Base-by-base conservation (phyloP, 192 early-diverging fungal species). In the Dimargaris verticillata region DNA sequence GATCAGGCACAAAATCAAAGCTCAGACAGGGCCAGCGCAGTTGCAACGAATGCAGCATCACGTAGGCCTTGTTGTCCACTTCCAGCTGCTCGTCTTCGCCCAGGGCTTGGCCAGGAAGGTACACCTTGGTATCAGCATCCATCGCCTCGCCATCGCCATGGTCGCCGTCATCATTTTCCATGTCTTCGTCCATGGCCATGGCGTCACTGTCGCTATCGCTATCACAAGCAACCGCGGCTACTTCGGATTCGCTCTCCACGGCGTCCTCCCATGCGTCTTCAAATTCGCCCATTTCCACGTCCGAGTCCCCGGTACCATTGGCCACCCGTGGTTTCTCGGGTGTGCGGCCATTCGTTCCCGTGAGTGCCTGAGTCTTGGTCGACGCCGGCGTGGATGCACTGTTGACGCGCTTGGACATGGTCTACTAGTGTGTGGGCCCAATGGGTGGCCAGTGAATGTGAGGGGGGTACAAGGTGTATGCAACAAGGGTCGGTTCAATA, bases 21-120 rank as follows among this genome's bases (percentile, higher is more conserved):
- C 86, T 90, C 52, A 99, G 80, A 68, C 92, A 95, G 28, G 96
- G 96, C 89, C 93, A 93, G 67, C 92, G 81, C 29, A 89, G 87
- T 48, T 88, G 77, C 78, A 99, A 79, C 24, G 77, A 76, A 74
- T 99, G 94, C 60, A 99, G 81, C 96, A 99, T 96, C 62, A 91
- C 88, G 74, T 99, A 99, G 0, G 88, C 87, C 17, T 81, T 84
- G 64, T 89, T 86, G 79, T 99, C 96, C 28, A 87, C 91, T 63
- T 97, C 91, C 46, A 99, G 78, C 44, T 83, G 86, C 68, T 99
- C 92, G 47, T 81, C 93, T 67, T 88, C 83, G 42, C 64, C 87
- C 12, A 99, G 70, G 61, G 78, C 74, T 48, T 92, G 84, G 22
- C 96, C 96, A 6, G 96, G 96, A 57, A 95, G 80, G 63, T 91